A percentile compares a stretch with the other conserved stretches of the same genome.
Conservation (phyloP, 2,329 filamentous ascomycete genomes). For the Pseudocercospora cruenta region DNA sequence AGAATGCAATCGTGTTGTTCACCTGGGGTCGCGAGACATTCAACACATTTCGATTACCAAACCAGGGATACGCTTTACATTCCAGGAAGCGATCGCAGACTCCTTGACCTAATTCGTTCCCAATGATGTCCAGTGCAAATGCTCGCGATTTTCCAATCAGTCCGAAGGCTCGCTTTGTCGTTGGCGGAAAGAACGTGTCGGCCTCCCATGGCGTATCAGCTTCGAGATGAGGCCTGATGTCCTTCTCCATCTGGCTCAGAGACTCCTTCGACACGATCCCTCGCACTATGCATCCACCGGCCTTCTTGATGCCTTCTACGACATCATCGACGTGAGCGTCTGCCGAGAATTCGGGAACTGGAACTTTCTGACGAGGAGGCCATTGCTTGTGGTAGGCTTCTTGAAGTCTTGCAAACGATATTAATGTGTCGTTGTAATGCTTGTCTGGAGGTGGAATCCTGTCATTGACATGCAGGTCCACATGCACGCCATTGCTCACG, state of each 20-base stretch:
- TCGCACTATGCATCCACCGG: constrained; percentile 9
- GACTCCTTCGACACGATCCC: not conserved
- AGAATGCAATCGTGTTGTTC: constrained; percentile 12
- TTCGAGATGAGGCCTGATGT: constrained; percentile 5
- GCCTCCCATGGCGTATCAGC: constrained; percentile 6
- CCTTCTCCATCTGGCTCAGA: constrained; percentile 7
- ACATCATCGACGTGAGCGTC: constrained; percentile 2
- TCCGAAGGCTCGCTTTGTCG: constrained; percentile 16
- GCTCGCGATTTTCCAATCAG: constrained; percentile 17
- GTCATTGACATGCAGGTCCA: not conserved
- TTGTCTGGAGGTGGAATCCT: not conserved
- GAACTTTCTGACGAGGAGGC: not conserved
- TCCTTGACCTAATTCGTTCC: constrained; percentile 14
- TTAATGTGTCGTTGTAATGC: constrained; percentile 2
- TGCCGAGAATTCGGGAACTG: not conserved
- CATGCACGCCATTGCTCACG: not conserved
- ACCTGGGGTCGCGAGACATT: constrained; percentile 12
- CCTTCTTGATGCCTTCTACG: constrained; percentile 7
- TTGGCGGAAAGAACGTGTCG: constrained; percentile 22
- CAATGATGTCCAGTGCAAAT: constrained; percentile 17
- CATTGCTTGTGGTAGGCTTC: constrained; percentile 8
- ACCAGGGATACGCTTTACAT: constrained; percentile 12
- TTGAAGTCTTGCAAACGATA: constrained; percentile 3
- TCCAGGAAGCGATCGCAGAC: constrained; percentile 19
- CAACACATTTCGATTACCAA: constrained; percentile 14